phyloP scores from a whole-genome alignment of 2,329 filamentous ascomycete species.

The Beauveria caledonica region DNA sequence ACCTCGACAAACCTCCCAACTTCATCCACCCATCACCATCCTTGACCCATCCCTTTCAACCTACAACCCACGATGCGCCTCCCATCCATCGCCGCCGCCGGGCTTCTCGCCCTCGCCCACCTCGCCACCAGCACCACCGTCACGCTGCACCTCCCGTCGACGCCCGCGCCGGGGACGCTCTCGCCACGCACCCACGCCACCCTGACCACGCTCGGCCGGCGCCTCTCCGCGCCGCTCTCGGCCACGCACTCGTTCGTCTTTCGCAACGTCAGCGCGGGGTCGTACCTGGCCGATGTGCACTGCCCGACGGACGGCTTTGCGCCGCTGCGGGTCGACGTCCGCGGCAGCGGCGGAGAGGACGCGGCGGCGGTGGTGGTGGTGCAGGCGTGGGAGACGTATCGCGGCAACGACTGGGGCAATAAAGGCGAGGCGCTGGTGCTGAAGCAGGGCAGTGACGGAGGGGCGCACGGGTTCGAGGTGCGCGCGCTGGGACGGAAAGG shows the following conservation, averaged over 20 bases:
- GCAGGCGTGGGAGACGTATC: slow-evolving; percentile 72
- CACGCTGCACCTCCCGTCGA: slow-evolving; percentile 38
- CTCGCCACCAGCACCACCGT: slow-evolving; percentile 25
- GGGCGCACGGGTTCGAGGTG: slow-evolving; percentile 46
- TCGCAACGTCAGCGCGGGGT: slow-evolving; percentile 58
- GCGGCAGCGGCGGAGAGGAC: slow-evolving; percentile 26
- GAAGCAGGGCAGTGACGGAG: slow-evolving; percentile 26
- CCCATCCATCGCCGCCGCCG: slow-evolving; percentile 17
- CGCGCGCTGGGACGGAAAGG: slow-evolving; percentile 55
- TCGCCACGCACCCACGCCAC: slow-evolving; percentile 61
- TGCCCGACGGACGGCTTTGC: slow-evolving; percentile 67
- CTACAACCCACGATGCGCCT: background rate
- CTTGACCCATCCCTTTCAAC: no score
- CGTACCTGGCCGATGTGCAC: slow-evolving; percentile 77
- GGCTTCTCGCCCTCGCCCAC: slow-evolving; percentile 28
- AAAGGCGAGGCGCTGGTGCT: slow-evolving; percentile 56
- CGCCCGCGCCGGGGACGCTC: slow-evolving; percentile 44
- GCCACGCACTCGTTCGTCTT: slow-evolving; percentile 67
- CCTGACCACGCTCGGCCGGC: slow-evolving; percentile 33
- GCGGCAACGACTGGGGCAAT: slow-evolving; percentile 86
- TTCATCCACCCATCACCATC: background rate
- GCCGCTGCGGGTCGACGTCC: slow-evolving; percentile 76
- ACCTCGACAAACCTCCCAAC: background rate
- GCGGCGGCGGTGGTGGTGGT: no score
- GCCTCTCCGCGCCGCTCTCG: slow-evolving; percentile 53